These are phyloP conservation scores for Erythrobasidium hasegawianum DNA, from an alignment of 1,284 basidiomycete species.

Conservation along the genomic window DNA sequence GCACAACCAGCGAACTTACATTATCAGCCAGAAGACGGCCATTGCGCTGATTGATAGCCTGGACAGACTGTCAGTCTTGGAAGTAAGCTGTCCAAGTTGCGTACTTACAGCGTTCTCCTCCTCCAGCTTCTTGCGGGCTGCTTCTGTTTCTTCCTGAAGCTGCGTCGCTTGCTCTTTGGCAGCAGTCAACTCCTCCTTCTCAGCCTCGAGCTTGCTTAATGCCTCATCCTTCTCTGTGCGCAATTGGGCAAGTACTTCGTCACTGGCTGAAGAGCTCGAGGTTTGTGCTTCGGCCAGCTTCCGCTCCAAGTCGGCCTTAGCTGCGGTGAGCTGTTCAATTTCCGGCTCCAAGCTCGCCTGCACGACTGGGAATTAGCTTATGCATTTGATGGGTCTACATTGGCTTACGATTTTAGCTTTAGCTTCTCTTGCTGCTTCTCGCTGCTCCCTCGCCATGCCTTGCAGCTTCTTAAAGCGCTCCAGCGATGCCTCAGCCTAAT, in stretches of 20 bases:
- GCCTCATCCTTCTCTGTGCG: conserved; percentile 5
- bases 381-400: not conserved
- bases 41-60: conserved; percentile 5
- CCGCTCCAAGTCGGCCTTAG: conserved; percentile 25
- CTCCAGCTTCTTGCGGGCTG: conserved; percentile 21
- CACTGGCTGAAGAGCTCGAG: not conserved
- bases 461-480: conserved; percentile 35
- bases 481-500: conserved; percentile 12
- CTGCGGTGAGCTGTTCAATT: not conserved
- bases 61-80: not conserved
- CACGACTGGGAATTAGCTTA: not conserved
- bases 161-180: conserved; percentile 3
- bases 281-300: not conserved
- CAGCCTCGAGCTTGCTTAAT: not conserved
- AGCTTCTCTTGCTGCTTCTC: conserved; percentile 7
- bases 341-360: not conserved
- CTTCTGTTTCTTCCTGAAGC: conserved; percentile 1
- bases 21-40: conserved; percentile 16
- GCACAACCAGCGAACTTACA: not conserved
- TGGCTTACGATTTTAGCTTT: not conserved
- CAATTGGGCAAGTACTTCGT: not conserved
- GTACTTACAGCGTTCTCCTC: conserved; percentile 23
- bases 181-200: conserved; percentile 9
- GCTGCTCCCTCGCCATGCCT: conserved; percentile 27
- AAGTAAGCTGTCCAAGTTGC: not conserved